phyloP scores from a whole-genome alignment of 2,329 filamentous ascomycete genomes.

The Drechmeria coniospora region DNA sequence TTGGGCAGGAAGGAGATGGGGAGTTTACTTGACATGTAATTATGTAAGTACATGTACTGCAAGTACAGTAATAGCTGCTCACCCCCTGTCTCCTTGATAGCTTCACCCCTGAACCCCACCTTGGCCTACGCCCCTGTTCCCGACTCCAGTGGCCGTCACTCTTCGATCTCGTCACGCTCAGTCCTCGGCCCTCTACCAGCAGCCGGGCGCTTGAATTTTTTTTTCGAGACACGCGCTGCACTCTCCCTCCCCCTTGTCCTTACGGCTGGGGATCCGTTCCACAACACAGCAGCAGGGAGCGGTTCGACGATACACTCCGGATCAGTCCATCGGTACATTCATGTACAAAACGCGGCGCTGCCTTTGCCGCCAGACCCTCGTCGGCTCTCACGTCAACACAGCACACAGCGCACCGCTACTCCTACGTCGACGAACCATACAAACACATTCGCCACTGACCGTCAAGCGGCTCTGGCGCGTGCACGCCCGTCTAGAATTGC shows the following conservation, averaged over 20 bases:
- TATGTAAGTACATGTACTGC: no score
- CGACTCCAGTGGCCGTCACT: neutral
- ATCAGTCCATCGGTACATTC: conserved; percentile 9
- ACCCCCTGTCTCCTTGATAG: no score
- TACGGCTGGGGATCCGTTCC: neutral
- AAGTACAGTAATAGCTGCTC: no score
- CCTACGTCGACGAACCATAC: no score
- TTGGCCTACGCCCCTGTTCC: neutral
- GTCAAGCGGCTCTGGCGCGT: neutral
- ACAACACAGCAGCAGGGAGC: conserved; percentile 3
- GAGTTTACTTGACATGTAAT: no score
- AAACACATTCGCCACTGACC: conserved; percentile 2
- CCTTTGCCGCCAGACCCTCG: conserved; percentile 10
- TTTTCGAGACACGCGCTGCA: neutral
- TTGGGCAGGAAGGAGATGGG: no score
- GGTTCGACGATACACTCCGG: conserved; percentile 7
- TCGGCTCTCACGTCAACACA: conserved; percentile 2
- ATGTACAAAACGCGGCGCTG: conserved; percentile 8
- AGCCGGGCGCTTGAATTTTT: conserved; percentile 1
- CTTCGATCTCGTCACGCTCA: conserved; percentile 1
- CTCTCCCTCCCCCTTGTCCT: neutral
- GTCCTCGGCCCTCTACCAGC: neutral
- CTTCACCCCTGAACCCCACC: neutral
- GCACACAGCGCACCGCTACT: conserved; percentile 3
- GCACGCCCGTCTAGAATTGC: conserved; percentile 1